Evolutionary conservation across 1,284 basidiomycete species (phyloP).

Genomic region (Dichomitus squalens): DNA sequence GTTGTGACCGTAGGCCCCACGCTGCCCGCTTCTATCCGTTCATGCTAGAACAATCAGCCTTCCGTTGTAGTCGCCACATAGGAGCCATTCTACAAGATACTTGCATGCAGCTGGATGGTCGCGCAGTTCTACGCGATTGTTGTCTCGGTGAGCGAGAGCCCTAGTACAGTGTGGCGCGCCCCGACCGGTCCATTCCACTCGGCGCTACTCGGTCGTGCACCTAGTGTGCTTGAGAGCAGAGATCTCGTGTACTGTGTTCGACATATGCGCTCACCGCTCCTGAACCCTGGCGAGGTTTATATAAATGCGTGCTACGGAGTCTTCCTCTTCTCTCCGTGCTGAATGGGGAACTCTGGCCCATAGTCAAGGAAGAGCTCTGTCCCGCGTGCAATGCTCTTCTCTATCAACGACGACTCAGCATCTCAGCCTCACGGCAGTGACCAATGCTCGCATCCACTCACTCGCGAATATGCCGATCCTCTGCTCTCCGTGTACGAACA

Average conservation of each 20-base stretch:
- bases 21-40: too few relatives aligned
- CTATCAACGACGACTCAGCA: constrained; percentile 24
- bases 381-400: constrained; percentile 34
- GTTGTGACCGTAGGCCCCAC: too few relatives aligned
- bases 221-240: too few relatives aligned
- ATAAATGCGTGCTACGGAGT: not conserved
- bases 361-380: constrained; percentile 51
- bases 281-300: too few relatives aligned
- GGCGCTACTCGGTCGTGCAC: too few relatives aligned
- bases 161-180: not conserved
- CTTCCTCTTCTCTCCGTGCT: not conserved
- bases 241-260: too few relatives aligned
- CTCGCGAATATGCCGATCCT: constrained; percentile 50
- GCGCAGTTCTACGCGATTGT: too few relatives aligned
- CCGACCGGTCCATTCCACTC: not conserved
- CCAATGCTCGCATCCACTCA: constrained; percentile 35
- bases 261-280: too few relatives aligned
- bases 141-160: too few relatives aligned
- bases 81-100: too few relatives aligned
- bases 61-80: too few relatives aligned
- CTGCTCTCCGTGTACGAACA: constrained; percentile 50
- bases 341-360: constrained; percentile 35
- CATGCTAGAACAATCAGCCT: too few relatives aligned
- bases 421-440: not conserved
- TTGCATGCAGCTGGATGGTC: not conserved